Conservation (phyloP, 495 filamentous ascomycete species). For the Hypoxylon lienhwacheense region DNA sequence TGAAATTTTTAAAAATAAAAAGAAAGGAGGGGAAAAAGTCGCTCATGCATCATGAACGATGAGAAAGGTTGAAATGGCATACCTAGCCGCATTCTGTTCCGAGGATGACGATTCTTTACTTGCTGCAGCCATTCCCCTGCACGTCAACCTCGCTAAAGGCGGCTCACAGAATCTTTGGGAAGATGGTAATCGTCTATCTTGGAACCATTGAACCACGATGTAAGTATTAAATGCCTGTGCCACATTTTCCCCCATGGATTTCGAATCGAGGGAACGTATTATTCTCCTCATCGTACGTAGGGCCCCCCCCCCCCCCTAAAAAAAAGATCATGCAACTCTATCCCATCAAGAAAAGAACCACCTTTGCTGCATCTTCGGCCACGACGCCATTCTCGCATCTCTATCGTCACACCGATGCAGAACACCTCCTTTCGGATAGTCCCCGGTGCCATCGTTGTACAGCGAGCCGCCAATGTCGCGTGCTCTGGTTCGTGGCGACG, state of each 20-base stretch:
- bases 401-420: slow-evolving; percentile 28
- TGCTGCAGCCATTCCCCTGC: slow-evolving; percentile 24
- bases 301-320: slow-evolving; percentile 1
- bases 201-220: slow-evolving; percentile 28
- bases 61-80: slow-evolving; percentile 19
- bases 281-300: neutral
- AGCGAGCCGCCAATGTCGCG: slow-evolving; percentile 33
- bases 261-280: slow-evolving; percentile 7
- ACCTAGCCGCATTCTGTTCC: slow-evolving; percentile 25
- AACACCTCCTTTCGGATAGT: slow-evolving; percentile 27
- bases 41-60: slow-evolving; percentile 29
- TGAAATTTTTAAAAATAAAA: no score
- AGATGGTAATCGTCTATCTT: slow-evolving; percentile 16
- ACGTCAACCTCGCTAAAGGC: slow-evolving; percentile 34
- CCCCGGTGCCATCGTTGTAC: slow-evolving; percentile 27
- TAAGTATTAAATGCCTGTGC: slow-evolving; percentile 11
- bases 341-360: slow-evolving; percentile 10
- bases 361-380: slow-evolving; percentile 13
- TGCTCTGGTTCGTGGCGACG: slow-evolving; percentile 27
- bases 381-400: slow-evolving; percentile 18
- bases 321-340: slow-evolving; percentile 20
- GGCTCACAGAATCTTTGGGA: slow-evolving; percentile 33
- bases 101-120: slow-evolving; percentile 29
- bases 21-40: slow-evolving; percentile 8
- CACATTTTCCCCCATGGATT: slow-evolving; percentile 6